Base-by-base conservation (phyloP, 495 filamentous ascomycete species). In the Lasiosphaeriaceae sp. region DNA sequence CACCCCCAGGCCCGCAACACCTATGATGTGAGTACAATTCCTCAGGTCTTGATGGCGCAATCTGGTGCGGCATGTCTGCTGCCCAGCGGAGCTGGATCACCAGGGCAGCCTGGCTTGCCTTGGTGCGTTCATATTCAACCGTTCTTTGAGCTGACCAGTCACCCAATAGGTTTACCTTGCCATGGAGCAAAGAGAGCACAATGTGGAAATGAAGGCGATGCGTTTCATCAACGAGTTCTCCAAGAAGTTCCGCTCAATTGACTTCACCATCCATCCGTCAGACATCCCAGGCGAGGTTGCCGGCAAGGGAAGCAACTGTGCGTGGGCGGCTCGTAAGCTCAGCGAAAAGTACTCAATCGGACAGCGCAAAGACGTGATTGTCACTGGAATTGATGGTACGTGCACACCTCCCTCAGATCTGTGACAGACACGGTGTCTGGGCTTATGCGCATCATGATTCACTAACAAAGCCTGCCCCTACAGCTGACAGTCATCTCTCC, bases 301-400 rank as follows among this genome's bases (percentile, higher is more conserved):
- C 29, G 85, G 85, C 51, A 88, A 87, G 60, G 84, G 85, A 57
- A 87, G 84, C 68, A 88, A 88, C 66, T 72, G 86, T 35, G 79
- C 80, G 24, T 88, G 83, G 76, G 85, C 85, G 1, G 85, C 83
- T 5, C 76, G 80, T 34, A 78, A 85, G 54, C 78, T 86, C 22
- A 79, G 80, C 54, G 76, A 85, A 59, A 75, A 77, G 56, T 81
- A 84, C 60, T 66, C 79, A 19, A 71, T 74, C 37, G 63, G 57
- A 1, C 72, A 77, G 44, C 72, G 76, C 17, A 79, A 80, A 56
- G 77, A 86, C 60, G 82, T 87, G 8, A 81, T 89, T 26, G 74
- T 87, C 22, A 89, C 86, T 11, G 83, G 83, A 39, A 87, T 89
- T 62, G 85, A 89, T 75, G 81, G 86, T 86, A 74, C 52, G 82